A percentile compares a stretch with the other conserved stretches of the same genome.
Conservation (phyloP, 1,284 basidiomycete species). For the Malassezia obtusa region DNA sequence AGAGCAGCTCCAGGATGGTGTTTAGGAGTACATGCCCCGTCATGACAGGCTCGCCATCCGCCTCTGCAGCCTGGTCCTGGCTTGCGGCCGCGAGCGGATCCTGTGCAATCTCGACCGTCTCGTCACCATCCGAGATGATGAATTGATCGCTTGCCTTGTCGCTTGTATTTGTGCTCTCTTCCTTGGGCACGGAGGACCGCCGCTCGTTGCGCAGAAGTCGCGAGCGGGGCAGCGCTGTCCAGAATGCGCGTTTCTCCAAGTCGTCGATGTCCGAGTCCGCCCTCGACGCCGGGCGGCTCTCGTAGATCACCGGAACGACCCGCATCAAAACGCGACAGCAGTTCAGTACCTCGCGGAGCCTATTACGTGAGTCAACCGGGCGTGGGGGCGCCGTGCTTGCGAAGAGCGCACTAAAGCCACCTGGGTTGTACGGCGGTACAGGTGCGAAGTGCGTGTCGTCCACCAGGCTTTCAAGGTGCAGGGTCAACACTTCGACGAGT, state of each 20-base stretch:
- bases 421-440: conserved; percentile 13
- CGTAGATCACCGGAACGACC: conserved; percentile 29
- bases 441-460: conserved; percentile 34
- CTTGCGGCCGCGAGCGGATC: neutral
- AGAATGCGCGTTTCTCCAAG: conserved; percentile 20
- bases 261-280: conserved; percentile 9
- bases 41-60: neutral
- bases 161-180: neutral
- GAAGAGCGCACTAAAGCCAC: conserved; percentile 11
- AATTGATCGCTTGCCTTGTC: conserved; percentile 21
- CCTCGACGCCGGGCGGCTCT: neutral
- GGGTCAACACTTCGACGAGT: conserved; percentile 32
- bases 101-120: neutral
- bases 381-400: conserved; percentile 13
- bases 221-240: conserved; percentile 5
- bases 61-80: neutral
- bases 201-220: neutral
- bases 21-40: conserved; percentile 7
- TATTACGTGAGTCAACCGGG: conserved; percentile 19
- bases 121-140: conserved; percentile 36
- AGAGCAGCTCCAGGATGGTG: conserved; percentile 34
- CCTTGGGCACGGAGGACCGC: neutral
- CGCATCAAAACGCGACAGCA: conserved; percentile 37
- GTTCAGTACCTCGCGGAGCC: conserved; percentile 37
- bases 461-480: conserved; percentile 38